Conservation (phyloP, 768 basidiomycete species). For the Auriscalpium microsporum region DNA sequence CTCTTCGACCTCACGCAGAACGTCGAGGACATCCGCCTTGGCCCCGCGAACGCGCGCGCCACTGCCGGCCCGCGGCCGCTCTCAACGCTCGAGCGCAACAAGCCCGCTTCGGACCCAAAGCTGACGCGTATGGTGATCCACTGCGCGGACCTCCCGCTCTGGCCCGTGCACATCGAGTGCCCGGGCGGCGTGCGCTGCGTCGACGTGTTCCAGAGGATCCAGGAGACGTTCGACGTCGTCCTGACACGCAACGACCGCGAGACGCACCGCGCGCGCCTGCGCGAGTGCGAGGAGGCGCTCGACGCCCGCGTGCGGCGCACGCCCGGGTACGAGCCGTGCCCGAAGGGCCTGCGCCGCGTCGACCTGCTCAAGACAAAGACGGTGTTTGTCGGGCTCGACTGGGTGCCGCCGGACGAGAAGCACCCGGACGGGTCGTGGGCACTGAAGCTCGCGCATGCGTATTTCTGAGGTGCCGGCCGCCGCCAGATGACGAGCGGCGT, state of each 20-base stretch:
- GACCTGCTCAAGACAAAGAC: constrained; percentile 46
- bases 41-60: constrained; percentile 10
- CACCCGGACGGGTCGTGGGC: constrained; percentile 14
- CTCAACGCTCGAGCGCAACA: constrained; percentile 31
- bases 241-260: constrained; percentile 38
- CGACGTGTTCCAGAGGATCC: constrained; percentile 53
- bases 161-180: constrained; percentile 36
- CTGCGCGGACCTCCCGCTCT: constrained; percentile 31
- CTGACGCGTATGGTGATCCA: constrained; percentile 43
- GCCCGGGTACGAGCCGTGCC: constrained; percentile 29
- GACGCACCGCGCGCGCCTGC: constrained; percentile 15
- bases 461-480: background rate
- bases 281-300: constrained; percentile 34
- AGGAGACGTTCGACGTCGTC: constrained; percentile 36
- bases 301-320: constrained; percentile 25
- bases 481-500: background rate
- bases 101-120: constrained; percentile 34
- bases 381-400: constrained; percentile 41
- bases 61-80: constrained; percentile 20
- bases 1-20: constrained; percentile 39
- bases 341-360: constrained; percentile 44
- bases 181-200: constrained; percentile 39
- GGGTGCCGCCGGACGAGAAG: constrained; percentile 7
- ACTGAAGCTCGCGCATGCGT: constrained; percentile 6
- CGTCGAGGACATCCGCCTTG: constrained; percentile 23